A percentile compares a stretch with the other conserved stretches of the same genome.
Conservation (phyloP, 768 basidiomycete genomes). For the Russula sp. region DNA sequence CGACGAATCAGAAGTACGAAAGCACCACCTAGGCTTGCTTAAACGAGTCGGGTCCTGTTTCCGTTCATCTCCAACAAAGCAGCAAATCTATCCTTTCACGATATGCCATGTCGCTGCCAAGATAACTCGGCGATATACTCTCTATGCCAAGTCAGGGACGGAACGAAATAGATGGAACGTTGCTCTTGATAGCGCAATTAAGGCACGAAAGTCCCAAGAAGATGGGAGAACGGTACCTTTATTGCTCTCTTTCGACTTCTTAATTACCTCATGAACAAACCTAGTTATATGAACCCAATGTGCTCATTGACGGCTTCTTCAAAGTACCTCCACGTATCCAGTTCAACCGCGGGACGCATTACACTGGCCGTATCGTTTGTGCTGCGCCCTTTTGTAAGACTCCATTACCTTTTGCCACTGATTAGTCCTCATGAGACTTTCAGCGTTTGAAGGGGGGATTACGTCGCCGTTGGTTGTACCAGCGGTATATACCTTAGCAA, state of each 20-base stretch:
- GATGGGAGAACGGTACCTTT: slow-evolving; percentile 43
- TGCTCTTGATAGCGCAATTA: not conserved
- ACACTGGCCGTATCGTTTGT: not conserved
- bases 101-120: not conserved
- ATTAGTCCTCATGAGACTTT: not conserved
- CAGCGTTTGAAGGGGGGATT: not conserved
- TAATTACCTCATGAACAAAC: not conserved
- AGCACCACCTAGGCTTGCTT: not conserved
- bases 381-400: not conserved
- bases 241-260: not conserved
- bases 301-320: not conserved
- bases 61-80: not conserved
- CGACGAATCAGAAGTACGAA: not conserved
- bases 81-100: not conserved
- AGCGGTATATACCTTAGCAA: slow-evolving; percentile 2
- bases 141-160: not conserved
- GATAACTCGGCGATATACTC: slow-evolving; percentile 5
- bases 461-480: slow-evolving; percentile 6
- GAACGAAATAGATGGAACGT: not conserved
- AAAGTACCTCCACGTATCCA: not conserved
- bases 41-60: not conserved
- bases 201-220: not conserved
- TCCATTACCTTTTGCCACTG: not conserved
- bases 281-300: not conserved
- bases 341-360: not conserved